Conservation (phyloP, 164 flowering plant species). For the Umbilicus rupestris region DNA sequence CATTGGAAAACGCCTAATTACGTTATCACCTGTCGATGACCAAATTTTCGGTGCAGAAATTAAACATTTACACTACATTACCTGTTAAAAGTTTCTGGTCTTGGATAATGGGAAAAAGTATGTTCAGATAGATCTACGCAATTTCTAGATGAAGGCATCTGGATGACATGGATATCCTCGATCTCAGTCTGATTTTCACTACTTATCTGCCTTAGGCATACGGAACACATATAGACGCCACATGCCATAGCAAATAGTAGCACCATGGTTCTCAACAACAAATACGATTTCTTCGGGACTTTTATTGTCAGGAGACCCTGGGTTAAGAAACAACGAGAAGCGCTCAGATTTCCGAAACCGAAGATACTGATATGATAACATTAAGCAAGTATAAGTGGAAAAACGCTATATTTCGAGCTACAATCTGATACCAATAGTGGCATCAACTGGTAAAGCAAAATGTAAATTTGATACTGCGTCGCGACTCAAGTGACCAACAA, state of each 20-base stretch:
- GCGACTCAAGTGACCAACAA: background rate
- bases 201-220: slow-evolving; percentile 63
- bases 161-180: slow-evolving; percentile 24
- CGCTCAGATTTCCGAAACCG: background rate
- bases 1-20: background rate
- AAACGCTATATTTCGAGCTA: background rate
- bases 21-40: background rate
- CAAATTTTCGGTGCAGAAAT: background rate
- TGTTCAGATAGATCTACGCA: slow-evolving; percentile 18
- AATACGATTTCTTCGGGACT: slow-evolving; percentile 58
- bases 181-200: slow-evolving; percentile 22
- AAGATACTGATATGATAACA: background rate
- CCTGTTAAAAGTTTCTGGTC: slow-evolving; percentile 47
- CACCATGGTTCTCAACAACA: slow-evolving; percentile 46
- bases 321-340: background rate
- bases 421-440: background rate
- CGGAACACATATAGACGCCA: slow-evolving; percentile 55
- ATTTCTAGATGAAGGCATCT: slow-evolving; percentile 22
- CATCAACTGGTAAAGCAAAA: background rate
- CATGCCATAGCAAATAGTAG: slow-evolving; percentile 57
- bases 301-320: slow-evolving; percentile 62
- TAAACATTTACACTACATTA: slow-evolving; percentile 5
- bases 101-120: slow-evolving; percentile 41
- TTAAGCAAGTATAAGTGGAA: background rate
- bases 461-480: background rate